Evolutionary conservation across 148 eudicot species (phyloP).

Genomic region (Camellia granthamiana): DNA sequence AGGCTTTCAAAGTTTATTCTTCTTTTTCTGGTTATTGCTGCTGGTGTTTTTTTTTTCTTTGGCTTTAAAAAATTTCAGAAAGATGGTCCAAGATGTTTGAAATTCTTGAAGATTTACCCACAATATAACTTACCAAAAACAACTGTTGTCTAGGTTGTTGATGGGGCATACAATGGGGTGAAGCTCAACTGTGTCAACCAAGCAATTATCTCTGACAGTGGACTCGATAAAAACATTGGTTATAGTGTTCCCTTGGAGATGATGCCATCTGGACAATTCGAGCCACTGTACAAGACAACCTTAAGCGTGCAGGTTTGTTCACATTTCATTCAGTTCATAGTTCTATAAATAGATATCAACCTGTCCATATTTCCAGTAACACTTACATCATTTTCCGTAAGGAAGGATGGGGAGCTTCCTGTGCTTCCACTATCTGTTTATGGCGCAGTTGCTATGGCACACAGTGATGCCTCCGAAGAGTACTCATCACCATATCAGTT

Average conservation of each 20-base stretch:
- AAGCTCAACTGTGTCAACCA: constrained; percentile 64
- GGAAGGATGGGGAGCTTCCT: constrained; percentile 95
- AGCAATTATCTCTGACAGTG: constrained; percentile 80
- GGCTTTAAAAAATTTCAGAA: too few species aligned
- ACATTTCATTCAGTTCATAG: not conserved
- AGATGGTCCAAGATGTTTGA: not conserved
- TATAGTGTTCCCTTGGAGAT: constrained; percentile 80
- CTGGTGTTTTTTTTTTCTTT: too few species aligned
- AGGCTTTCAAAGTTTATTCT: too few species aligned
- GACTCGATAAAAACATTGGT: constrained; percentile 49
- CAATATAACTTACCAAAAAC: not conserved
- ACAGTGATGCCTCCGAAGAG: constrained; percentile 80
- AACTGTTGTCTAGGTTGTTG: constrained; percentile 51
- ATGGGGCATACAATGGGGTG: constrained; percentile 82
- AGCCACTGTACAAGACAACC: constrained; percentile 82
- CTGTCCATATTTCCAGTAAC: not conserved
- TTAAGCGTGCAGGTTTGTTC: constrained; percentile 78
- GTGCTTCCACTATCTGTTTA: constrained; percentile 95
- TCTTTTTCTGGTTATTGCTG: too few species aligned
- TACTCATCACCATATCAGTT: constrained; percentile 89
- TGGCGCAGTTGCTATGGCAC: constrained; percentile 97
- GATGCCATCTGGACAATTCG: constrained; percentile 94
- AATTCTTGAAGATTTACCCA: not conserved
- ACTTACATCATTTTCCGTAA: constrained; percentile 1
- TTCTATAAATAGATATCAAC: not conserved